Conservation (phyloP, 2,329 filamentous ascomycete genomes). For the Colletotrichum liriopes region DNA sequence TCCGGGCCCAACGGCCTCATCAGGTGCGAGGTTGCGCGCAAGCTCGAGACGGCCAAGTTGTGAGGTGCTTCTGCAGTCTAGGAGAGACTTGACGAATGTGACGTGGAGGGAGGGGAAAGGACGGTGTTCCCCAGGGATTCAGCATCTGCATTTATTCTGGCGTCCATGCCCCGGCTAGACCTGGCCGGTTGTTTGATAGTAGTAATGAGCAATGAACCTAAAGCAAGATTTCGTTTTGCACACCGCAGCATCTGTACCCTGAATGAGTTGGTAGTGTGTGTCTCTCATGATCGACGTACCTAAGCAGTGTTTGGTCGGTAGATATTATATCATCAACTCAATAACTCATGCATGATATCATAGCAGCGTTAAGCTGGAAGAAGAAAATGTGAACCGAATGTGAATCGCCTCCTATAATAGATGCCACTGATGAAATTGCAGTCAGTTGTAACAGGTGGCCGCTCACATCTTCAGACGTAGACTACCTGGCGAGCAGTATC, state of each 20-base stretch:
- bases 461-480: neutral
- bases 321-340: neutral
- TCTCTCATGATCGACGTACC: neutral
- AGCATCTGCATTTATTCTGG: conserved; percentile 32
- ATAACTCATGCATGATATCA: too few species aligned
- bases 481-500: neutral
- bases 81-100: neutral
- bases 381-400: too few species aligned
- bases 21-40: conserved; percentile 86
- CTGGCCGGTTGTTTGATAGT: conserved; percentile 20
- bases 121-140: neutral
- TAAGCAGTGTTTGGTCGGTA: too few species aligned
- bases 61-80: neutral
- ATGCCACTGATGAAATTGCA: neutral
- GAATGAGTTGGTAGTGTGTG: neutral
- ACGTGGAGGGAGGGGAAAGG: neutral
- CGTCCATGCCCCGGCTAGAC: conserved; percentile 25
- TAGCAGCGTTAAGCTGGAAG: too few species aligned
- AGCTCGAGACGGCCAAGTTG: conserved; percentile 44
- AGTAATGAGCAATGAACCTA: conserved; percentile 40
- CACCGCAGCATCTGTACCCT: neutral
- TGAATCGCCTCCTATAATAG: too few species aligned
- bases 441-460: neutral
- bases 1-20: conserved; percentile 95
- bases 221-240: conserved; percentile 9